Base-by-base conservation (phyloP, 169 alveolate genomes). In the Eimeria mitis region DNA sequence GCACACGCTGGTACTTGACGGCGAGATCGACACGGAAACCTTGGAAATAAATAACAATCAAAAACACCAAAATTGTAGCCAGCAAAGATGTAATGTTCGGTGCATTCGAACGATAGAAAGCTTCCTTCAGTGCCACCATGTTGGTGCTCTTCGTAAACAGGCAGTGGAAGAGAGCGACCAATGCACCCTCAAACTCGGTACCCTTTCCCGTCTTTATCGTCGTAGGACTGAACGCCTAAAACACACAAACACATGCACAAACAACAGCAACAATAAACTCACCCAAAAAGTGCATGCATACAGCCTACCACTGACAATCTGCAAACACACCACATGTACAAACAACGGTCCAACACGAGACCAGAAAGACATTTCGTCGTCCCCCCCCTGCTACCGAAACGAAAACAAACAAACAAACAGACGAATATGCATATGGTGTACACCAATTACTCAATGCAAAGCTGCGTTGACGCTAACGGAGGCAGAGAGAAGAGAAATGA, bases 121-220 rank as follows among this genome's bases (percentile, higher is more conserved):
- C 99, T 95, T 98, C 99, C 94, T 98, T 96, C 81, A 99, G 71
- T 16, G 99, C 99, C 52, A 97, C 97, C 59, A 98, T 73, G 96
- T 98, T 98, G 97, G 98, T 98, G 87, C 97, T 96, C 98, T 99
- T 99, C 9, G 99, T 98, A 65, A 99, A 98, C 88, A 99, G 98
- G 95, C 99, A 98, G 97, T 99, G 99, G 98, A 99, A 99, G 42
- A 99, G 98, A 28, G 99, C 99, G 54, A 99, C 99, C 76, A 99
- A 97, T 1, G 99, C 99, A 11, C 99, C 99, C 97, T 99, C 99
- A 96, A 99, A 99, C 97, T 99, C 99, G 49, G 99, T 99, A 21
- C 99, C 97, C 52, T 70, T 89, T 9, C 96, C 99, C n/a, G 99
- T 99, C 97, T 99, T 99, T 75, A 99, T 98, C 44, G 99, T 99